Conservation (phyloP, 2,329 filamentous ascomycete genomes). For the Fusarium sp. region DNA sequence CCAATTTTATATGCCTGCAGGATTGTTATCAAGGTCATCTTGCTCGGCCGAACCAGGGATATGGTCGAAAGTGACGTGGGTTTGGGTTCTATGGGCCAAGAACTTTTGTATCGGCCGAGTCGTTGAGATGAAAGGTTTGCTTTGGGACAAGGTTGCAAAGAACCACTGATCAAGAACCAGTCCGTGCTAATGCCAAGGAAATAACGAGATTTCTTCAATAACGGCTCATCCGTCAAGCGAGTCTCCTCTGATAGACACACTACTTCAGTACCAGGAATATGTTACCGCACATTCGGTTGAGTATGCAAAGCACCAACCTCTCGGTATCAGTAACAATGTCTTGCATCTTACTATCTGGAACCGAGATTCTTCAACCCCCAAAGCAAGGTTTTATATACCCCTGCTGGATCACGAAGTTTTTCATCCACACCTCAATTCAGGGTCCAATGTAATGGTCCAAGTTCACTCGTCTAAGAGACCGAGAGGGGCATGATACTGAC, state of each 20-base stretch:
- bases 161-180: neutral
- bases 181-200: neutral
- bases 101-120: conserved; percentile 4
- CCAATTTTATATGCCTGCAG: neutral
- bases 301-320: neutral
- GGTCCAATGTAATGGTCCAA: neutral
- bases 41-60: neutral
- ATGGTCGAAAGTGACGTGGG: neutral
- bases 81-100: neutral
- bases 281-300: neutral
- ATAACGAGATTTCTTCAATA: neutral
- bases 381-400: neutral
- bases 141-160: neutral
- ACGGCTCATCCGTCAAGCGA: neutral
- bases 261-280: neutral
- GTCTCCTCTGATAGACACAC: neutral
- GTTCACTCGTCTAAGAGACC: neutral
- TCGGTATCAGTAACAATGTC: neutral
- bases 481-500: neutral
- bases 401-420: neutral
- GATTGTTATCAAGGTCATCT: neutral
- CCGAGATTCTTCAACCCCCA: neutral
- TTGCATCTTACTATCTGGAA: neutral
- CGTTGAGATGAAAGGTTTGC: neutral
- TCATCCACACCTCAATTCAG: neutral